phyloP scores from a whole-genome alignment of 768 basidiomycete genomes.

The Melanogaster broomeanus region DNA sequence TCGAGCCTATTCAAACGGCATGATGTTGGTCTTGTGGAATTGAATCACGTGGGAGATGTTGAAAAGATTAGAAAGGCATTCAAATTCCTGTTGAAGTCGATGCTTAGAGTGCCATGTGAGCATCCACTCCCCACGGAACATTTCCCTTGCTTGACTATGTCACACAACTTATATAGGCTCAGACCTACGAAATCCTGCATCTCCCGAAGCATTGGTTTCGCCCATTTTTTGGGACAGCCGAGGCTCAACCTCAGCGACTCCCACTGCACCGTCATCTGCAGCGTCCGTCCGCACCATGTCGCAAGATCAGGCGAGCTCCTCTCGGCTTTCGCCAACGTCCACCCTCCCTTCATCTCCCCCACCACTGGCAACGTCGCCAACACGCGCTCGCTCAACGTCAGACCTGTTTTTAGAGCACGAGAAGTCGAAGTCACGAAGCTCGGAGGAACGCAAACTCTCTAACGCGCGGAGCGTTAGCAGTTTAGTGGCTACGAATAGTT shows the following conservation, averaged over 20 bases:
- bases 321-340: conserved; percentile 33
- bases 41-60: conserved; percentile 53
- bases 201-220: conserved; percentile 57
- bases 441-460: conserved; percentile 30
- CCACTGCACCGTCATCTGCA: conserved; percentile 47
- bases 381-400: conserved; percentile 56
- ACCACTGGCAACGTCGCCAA: conserved; percentile 47
- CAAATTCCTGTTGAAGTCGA: conserved; percentile 69
- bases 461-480: conserved; percentile 31
- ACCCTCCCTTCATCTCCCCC: conserved; percentile 39
- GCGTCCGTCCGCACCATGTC: conserved; percentile 34
- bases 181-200: conserved; percentile 70
- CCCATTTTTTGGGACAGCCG: conserved; percentile 57
- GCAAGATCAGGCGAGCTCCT: conserved; percentile 29
- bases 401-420: conserved; percentile 50
- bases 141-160: conserved; percentile 13
- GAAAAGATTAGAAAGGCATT: conserved; percentile 79
- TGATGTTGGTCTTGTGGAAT: conserved; percentile 80
- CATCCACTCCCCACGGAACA: conserved; percentile 1
- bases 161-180: conserved; percentile 32
- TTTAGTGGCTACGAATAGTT: conserved; percentile 19
- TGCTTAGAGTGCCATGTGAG: conserved; percentile 48
- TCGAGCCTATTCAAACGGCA: conserved; percentile 53
- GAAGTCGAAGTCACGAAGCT: conserved; percentile 29
- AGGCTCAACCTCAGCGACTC: conserved; percentile 50